Conservation (phyloP, 176 grass and related monocot genomes). For the Olyra latifolia region DNA sequence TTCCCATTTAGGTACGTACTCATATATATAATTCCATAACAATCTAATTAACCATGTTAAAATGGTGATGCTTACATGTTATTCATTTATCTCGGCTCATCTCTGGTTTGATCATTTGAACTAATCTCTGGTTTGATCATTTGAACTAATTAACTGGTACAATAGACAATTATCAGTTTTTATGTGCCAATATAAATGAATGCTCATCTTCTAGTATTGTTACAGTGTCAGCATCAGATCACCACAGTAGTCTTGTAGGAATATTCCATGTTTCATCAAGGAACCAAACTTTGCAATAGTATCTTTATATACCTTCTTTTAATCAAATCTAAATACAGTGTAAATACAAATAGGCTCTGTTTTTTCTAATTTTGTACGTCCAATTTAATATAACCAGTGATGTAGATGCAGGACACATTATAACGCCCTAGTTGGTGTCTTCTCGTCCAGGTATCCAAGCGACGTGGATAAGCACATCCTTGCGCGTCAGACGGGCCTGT, state of each 20-base stretch:
- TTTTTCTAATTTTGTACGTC: not conserved
- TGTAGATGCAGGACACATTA: not conserved
- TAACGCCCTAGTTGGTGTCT: constrained; percentile 15
- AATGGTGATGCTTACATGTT: not conserved
- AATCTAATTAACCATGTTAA: not conserved
- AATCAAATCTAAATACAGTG: not conserved
- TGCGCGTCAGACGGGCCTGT: constrained; percentile 73
- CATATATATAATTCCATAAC: not conserved
- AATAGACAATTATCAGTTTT: not conserved
- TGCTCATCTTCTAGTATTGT: not conserved
- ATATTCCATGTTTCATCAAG: constrained; percentile 20
- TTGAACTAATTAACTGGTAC: not conserved
- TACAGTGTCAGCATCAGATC: constrained; percentile 49
- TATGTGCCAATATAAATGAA: not conserved
- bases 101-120: not conserved
- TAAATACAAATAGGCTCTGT: not conserved
- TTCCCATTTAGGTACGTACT: not conserved
- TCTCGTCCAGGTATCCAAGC: constrained; percentile 65
- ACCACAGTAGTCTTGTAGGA: constrained; percentile 26
- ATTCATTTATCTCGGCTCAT: not conserved
- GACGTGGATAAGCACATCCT: constrained; percentile 85
- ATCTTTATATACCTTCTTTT: not conserved
- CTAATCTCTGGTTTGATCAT: not conserved
- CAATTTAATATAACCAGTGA: not conserved
- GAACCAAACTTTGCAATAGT: not conserved